Conservation (phyloP, 2,329 filamentous ascomycete species). For the Ophiocordyceps camponoti-saundersi region DNA sequence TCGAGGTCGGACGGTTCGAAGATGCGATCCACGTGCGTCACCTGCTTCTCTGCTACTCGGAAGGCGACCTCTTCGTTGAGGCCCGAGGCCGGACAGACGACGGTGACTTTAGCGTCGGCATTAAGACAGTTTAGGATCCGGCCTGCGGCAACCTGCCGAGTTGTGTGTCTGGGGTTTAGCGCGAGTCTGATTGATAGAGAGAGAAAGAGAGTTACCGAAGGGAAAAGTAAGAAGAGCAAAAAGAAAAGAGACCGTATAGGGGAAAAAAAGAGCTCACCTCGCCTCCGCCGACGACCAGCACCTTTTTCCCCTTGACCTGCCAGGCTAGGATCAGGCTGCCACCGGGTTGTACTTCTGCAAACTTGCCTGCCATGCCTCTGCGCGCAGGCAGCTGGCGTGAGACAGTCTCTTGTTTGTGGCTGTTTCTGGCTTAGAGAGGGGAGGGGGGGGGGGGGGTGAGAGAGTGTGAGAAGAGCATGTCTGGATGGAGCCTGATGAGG, state of each 20-base stretch:
- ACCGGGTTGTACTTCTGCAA: constrained; percentile 71
- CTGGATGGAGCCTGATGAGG: no score
- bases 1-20: constrained; percentile 84
- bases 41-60: constrained; percentile 57
- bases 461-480: no score
- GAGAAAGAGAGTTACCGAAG: neutral
- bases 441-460: no score
- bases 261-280: constrained; percentile 47
- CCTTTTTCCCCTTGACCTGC: constrained; percentile 78
- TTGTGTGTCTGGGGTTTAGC: neutral
- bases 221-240: neutral
- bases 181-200: neutral
- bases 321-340: constrained; percentile 90
- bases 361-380: constrained; percentile 29
- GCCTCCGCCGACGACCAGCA: constrained; percentile 88
- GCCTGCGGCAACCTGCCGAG: constrained; percentile 70
- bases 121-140: constrained; percentile 90
- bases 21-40: constrained; percentile 64
- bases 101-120: constrained; percentile 77
- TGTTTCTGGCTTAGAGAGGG: no score
- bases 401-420: neutral
- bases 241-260: neutral
- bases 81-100: constrained; percentile 64
- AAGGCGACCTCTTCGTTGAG: constrained; percentile 79
- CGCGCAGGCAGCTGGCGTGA: neutral